These are phyloP conservation scores for Erythrophleum ivorense DNA, from an alignment of 331 rosid genomes.

Conservation along the genomic window DNA sequence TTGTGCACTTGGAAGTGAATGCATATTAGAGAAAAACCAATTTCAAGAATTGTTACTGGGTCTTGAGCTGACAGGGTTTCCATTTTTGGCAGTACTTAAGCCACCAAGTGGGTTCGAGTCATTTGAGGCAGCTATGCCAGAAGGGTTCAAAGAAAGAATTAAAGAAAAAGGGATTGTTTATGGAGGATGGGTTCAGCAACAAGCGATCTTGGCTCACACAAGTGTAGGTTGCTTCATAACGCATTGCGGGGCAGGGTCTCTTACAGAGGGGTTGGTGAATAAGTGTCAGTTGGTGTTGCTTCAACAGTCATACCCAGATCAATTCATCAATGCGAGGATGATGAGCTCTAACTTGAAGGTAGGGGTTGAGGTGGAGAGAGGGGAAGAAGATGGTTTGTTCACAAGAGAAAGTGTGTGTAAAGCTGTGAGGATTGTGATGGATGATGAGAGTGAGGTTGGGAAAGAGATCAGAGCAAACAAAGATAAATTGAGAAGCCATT, in stretches of 20 bases:
- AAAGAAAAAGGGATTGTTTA: constrained; percentile 38
- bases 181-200: constrained; percentile 51
- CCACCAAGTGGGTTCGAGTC: constrained; percentile 42
- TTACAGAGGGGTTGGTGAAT: too few species aligned
- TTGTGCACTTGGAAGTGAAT: constrained; percentile 62
- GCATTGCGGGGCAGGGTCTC: constrained; percentile 48
- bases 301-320: constrained; percentile 31
- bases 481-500: constrained; percentile 14
- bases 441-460: constrained; percentile 25
- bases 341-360: constrained; percentile 34
- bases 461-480: constrained; percentile 22
- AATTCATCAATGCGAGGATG: constrained; percentile 37
- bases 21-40: constrained; percentile 37
- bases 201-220: background rate
- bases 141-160: constrained; percentile 51
- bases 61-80: constrained; percentile 51
- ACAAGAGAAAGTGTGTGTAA: constrained; percentile 30
- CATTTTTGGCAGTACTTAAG: constrained; percentile 47
- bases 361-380: constrained; percentile 46
- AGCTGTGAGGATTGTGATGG: constrained; percentile 41
- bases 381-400: constrained; percentile 37
- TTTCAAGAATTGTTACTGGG: constrained; percentile 59
- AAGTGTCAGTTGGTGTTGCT: constrained; percentile 40
- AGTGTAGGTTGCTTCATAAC: constrained; percentile 50
- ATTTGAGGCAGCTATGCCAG: constrained; percentile 48